phyloP scores from a whole-genome alignment of 106 monocot species.

The Apostasia ramifera region DNA sequence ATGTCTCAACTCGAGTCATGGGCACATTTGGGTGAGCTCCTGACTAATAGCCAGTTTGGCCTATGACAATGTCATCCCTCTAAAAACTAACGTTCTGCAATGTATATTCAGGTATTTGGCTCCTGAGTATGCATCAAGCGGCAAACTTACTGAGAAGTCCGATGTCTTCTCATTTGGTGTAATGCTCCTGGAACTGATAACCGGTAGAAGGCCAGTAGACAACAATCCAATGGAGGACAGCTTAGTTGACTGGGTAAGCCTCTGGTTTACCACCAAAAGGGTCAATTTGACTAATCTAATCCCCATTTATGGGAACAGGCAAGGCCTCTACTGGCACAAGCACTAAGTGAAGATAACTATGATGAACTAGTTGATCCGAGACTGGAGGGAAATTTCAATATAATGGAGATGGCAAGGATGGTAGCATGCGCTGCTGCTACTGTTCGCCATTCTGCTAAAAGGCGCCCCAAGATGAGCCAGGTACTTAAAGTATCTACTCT shows the following conservation, averaged over 20 bases:
- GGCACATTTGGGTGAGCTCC: conserved; percentile 54
- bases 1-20: conserved; percentile 65
- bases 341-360: conserved; percentile 36
- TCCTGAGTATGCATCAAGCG: conserved; percentile 67
- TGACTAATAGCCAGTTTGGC: neutral
- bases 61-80: neutral
- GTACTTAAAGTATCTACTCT: conserved; percentile 7
- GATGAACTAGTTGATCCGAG: conserved; percentile 48
- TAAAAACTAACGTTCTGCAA: neutral
- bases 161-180: conserved; percentile 11
- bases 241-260: conserved; percentile 55
- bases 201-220: conserved; percentile 43
- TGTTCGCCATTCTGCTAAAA: conserved; percentile 57
- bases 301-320: conserved; percentile 14
- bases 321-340: conserved; percentile 27
- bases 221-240: conserved; percentile 33
- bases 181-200: conserved; percentile 56
- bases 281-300: neutral
- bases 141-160: neutral
- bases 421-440: conserved; percentile 37
- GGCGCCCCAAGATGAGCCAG: conserved; percentile 71
- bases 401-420: conserved; percentile 41
- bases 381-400: conserved; percentile 34
- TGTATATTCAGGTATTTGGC: conserved; percentile 35
- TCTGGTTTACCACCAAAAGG: neutral